These are phyloP conservation scores for Kodamaea ohmeri DNA, from an alignment of 1,139 yeast species.

Conservation along the genomic window DNA sequence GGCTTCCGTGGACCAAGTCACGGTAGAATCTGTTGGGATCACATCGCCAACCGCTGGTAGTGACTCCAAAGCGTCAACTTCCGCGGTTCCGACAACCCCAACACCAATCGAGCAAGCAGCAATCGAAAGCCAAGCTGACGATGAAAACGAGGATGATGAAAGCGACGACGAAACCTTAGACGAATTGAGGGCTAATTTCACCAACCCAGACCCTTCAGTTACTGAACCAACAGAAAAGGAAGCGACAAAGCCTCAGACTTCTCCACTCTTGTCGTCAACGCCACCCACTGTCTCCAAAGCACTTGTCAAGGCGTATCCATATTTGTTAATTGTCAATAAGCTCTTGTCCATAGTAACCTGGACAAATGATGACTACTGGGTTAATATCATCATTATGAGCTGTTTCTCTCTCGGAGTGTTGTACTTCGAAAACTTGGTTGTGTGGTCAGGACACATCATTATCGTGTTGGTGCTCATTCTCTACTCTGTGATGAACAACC, in stretches of 20 bases:
- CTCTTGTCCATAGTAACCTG: constrained; percentile 75
- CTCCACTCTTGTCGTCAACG: constrained; percentile 73
- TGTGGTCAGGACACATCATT: constrained; percentile 77
- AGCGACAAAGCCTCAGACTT: constrained; percentile 42
- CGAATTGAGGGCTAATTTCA: constrained; percentile 17
- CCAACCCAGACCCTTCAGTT: constrained; percentile 10
- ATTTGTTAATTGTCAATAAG: constrained; percentile 68
- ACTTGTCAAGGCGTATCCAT: constrained; percentile 78
- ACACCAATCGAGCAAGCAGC: constrained; percentile 2
- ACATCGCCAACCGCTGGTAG: neutral
- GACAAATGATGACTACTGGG: constrained; percentile 86
- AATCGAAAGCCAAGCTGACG: constrained; percentile 4
- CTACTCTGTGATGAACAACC: constrained; percentile 60
- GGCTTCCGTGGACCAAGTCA: constrained; percentile 7
- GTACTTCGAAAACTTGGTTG: constrained; percentile 69
- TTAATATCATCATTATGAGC: constrained; percentile 62
- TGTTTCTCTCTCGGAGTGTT: constrained; percentile 58
- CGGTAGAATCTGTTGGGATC: constrained; percentile 5
- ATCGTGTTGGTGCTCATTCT: constrained; percentile 65
- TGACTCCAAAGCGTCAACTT: neutral
- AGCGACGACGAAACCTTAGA: constrained; percentile 14
- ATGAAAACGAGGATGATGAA: constrained; percentile 10
- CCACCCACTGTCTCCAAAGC: constrained; percentile 91
- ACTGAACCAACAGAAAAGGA: constrained; percentile 2
- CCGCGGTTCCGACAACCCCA: constrained; percentile 5